phyloP scores from a whole-genome alignment of 495 filamentous ascomycete genomes.

The Daldinia vernicosa region DNA sequence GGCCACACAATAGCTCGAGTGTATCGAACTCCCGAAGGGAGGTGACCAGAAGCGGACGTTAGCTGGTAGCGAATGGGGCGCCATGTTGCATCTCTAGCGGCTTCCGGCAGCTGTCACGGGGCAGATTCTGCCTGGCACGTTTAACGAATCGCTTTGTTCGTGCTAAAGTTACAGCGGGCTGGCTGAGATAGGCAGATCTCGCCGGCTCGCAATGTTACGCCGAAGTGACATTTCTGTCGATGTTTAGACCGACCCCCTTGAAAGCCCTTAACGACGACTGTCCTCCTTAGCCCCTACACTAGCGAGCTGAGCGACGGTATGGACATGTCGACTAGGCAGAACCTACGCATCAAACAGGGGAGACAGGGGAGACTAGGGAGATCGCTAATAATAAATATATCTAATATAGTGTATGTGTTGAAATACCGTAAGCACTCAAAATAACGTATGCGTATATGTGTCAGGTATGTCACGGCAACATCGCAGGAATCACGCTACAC shows the following conservation, averaged over 20 bases:
- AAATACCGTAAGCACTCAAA: slow-evolving; percentile 41
- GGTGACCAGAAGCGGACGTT: slow-evolving; percentile 35
- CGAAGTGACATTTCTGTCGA: slow-evolving; percentile 33
- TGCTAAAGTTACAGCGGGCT: slow-evolving; percentile 35
- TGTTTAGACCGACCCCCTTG: slow-evolving; percentile 38
- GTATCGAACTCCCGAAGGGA: slow-evolving; percentile 46
- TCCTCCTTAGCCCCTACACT: neutral
- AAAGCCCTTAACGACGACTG: slow-evolving; percentile 20
- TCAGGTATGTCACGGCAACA: slow-evolving; percentile 32
- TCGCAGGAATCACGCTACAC: slow-evolving; percentile 33
- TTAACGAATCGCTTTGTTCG: slow-evolving; percentile 35
- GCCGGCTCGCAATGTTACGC: slow-evolving; percentile 40
- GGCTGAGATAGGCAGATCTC: slow-evolving; percentile 45
- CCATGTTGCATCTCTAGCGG: slow-evolving; percentile 43
- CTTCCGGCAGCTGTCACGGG: slow-evolving; percentile 47
- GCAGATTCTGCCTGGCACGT: slow-evolving; percentile 30
- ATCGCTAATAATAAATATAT: slow-evolving; percentile 38
- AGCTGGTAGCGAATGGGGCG: slow-evolving; percentile 42
- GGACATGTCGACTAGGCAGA: slow-evolving; percentile 3
- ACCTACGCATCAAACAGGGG: neutral
- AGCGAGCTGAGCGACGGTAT: slow-evolving; percentile 18
- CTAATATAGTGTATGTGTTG: slow-evolving; percentile 11
- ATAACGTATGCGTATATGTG: slow-evolving; percentile 20
- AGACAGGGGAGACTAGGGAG: neutral
- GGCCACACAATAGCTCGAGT: slow-evolving; percentile 32